Base-by-base conservation (phyloP, 2,329 filamentous ascomycete species). In the Penicillium sp. region DNA sequence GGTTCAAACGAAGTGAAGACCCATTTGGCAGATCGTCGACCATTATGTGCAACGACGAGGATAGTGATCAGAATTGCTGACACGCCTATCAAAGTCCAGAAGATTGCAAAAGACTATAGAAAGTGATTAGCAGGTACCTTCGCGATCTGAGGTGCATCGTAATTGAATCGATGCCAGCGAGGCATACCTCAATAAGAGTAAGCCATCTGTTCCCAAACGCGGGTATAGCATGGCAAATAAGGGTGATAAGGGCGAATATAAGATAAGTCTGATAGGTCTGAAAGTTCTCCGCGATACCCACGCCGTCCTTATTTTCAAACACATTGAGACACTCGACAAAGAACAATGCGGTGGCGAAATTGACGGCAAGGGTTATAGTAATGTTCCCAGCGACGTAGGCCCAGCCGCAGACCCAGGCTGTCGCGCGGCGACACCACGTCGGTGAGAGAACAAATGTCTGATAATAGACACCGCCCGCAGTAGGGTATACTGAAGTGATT, bases 301-400 rank as follows among this genome's bases (percentile, higher is more conserved):
- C n/a, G n/a, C n/a, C n/a, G n/a, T n/a, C n/a, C n/a, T n/a, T n/a
- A n/a, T n/a, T n/a, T n/a, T n/a, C n/a, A n/a, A n/a, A n/a, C n/a
- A n/a, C n/a, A n/a, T n/a, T n/a, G n/a, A n/a, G 73, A 58, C 79
- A 81, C 41, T 74, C 77, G 57, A 80, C 72, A 45, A 82, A 67
- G 68, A 82, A 81, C 14, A 79, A 69, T 3, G 79, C 73, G n/a
- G 79, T 80, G 64, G 87, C 88, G 61, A 92, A 89, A 65, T 89
- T 89, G 1, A 87, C 87, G 5, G 88, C 84, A 0, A 89, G 74
- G 0, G 85, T 88, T 42, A 88, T 92, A 59, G 86, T 90, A 69
- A 90, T 86, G 73, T 91, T 91, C 52, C 89, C 89, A 46, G 90
- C 84, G 16, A 89, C 81, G 66, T 88, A 91, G 20, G 86, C 68